Percentiles rank a stretch among this genome's conserved stretches.
Evolutionary conservation across 2,329 filamentous ascomycete genomes (phyloP).

Genomic region (Hymenoscyphus albidus): DNA sequence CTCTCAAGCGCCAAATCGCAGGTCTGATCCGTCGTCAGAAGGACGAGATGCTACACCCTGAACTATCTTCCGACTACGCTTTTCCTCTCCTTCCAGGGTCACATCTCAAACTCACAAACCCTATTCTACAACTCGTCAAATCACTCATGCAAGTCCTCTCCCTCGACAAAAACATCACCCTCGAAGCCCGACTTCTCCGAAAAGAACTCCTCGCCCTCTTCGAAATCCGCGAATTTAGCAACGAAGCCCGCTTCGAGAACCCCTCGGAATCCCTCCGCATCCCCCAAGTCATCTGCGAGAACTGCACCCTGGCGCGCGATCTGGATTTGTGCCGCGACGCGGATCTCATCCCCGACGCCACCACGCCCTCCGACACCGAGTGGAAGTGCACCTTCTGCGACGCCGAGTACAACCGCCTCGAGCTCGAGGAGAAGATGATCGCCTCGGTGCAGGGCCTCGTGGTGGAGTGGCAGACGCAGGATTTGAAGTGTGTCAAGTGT

Average conservation of each 20-base stretch:
- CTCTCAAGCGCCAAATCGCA: slow-evolving; percentile 83
- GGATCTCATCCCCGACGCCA: slow-evolving; percentile 59
- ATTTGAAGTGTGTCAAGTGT: slow-evolving; percentile 72
- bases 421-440: slow-evolving; percentile 80
- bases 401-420: slow-evolving; percentile 70
- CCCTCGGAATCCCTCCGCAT: slow-evolving; percentile 73
- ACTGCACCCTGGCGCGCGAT: slow-evolving; percentile 84
- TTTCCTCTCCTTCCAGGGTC: slow-evolving; percentile 79
- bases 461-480: slow-evolving; percentile 82
- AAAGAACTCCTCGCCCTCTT: slow-evolving; percentile 88
- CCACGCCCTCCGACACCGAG: slow-evolving; percentile 27
- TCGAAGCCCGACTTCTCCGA: slow-evolving; percentile 82
- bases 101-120: slow-evolving; percentile 61
- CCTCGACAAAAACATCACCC: slow-evolving; percentile 83
- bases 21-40: slow-evolving; percentile 80
- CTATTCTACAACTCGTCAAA: slow-evolving; percentile 88
- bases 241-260: slow-evolving; percentile 83
- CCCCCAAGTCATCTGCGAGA: slow-evolving; percentile 75
- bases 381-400: slow-evolving; percentile 80
- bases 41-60: slow-evolving; percentile 82
- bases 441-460: slow-evolving; percentile 69
- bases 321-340: slow-evolving; percentile 90
- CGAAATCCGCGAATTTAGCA: slow-evolving; percentile 89
- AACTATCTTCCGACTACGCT: slow-evolving; percentile 79
- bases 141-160: slow-evolving; percentile 86